These are phyloP conservation scores for Ochromonadaceae sp. DNA, from an alignment of 352 stramenopile species.

Conservation along the genomic window DNA sequence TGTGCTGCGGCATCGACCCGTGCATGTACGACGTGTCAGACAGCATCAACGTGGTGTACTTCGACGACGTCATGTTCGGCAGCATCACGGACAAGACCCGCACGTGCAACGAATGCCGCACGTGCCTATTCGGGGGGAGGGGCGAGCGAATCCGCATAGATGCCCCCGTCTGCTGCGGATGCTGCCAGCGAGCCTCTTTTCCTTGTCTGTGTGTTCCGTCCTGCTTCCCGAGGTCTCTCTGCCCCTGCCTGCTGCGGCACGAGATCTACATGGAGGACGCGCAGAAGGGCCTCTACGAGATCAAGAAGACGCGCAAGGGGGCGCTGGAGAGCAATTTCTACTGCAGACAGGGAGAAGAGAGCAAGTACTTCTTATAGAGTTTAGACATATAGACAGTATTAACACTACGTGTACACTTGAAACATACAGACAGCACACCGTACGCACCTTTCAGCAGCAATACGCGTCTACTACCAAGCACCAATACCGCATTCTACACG, in stretches of 20 bases:
- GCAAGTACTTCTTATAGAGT: no score
- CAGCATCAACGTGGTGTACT: slow-evolving; percentile 12
- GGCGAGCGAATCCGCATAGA: slow-evolving; percentile 18
- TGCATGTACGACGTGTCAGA: slow-evolving; percentile 15
- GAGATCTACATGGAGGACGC: slow-evolving; percentile 18
- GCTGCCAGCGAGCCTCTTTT: neutral
- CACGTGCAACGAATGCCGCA: slow-evolving; percentile 12
- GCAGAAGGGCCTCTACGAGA: slow-evolving; percentile 13
- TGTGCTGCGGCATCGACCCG: slow-evolving; percentile 19
- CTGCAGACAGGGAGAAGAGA: no score
- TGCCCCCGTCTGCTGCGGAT: slow-evolving; percentile 2
- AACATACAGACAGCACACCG: no score
- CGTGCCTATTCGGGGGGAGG: slow-evolving; percentile 14
- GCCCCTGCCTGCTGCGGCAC: slow-evolving; percentile 12
- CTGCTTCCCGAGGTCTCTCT: slow-evolving; percentile 10
- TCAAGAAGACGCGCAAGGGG: slow-evolving; percentile 10
- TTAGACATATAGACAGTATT: no score
- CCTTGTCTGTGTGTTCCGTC: slow-evolving; percentile 5
- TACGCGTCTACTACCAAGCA: no score
- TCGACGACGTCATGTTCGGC: neutral
- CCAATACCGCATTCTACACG: no score
- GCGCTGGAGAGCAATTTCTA: no score
- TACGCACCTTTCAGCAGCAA: no score
- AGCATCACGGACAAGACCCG: slow-evolving; percentile 3
- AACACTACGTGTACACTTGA: no score